phyloP scores from a whole-genome alignment of 106 monocot genomes.

The Dactylorhiza incarnata region DNA sequence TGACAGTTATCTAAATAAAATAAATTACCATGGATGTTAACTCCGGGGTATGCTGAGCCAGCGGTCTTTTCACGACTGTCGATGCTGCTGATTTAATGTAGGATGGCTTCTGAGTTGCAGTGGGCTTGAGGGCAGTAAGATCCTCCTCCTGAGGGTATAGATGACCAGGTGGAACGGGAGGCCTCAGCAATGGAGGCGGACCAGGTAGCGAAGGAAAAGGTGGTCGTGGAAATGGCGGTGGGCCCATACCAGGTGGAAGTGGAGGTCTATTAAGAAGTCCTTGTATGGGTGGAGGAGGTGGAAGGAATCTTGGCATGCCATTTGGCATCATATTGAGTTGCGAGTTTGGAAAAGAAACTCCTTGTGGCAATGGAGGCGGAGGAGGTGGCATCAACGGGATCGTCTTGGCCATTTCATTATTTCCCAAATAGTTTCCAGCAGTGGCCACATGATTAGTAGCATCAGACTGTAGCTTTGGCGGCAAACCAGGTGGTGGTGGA shows the following conservation, averaged over 20 bases:
- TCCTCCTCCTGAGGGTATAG: slow-evolving; percentile 34
- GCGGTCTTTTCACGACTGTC: slow-evolving; percentile 94
- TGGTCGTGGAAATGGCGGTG: slow-evolving; percentile 21
- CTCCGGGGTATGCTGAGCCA: slow-evolving; percentile 92
- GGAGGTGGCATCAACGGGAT: slow-evolving; percentile 35
- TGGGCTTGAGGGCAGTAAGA: slow-evolving; percentile 18
- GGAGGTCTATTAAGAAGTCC: slow-evolving; percentile 42
- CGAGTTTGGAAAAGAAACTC: slow-evolving; percentile 28
- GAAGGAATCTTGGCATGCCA: slow-evolving; percentile 44
- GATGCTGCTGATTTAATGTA: slow-evolving; percentile 95
- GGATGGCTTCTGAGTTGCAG: slow-evolving; percentile 74
- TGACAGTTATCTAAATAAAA: neutral
- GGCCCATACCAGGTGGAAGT: slow-evolving; percentile 16
- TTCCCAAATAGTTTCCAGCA: neutral
- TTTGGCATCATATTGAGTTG: slow-evolving; percentile 59
- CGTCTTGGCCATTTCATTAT: slow-evolving; percentile 24
- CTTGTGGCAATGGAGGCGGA: slow-evolving; percentile 28
- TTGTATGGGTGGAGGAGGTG: slow-evolving; percentile 57
- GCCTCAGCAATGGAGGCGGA: slow-evolving; percentile 31
- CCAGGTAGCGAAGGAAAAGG: slow-evolving; percentile 46
- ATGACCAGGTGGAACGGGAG: slow-evolving; percentile 27
- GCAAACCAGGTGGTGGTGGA: slow-evolving; percentile 58
- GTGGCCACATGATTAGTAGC: slow-evolving; percentile 12
- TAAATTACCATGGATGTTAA: slow-evolving; percentile 85
- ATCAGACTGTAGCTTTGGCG: slow-evolving; percentile 22